Evolutionary conservation across 768 basidiomycete genomes (phyloP).

Genomic region (Lactarius trivialis): DNA sequence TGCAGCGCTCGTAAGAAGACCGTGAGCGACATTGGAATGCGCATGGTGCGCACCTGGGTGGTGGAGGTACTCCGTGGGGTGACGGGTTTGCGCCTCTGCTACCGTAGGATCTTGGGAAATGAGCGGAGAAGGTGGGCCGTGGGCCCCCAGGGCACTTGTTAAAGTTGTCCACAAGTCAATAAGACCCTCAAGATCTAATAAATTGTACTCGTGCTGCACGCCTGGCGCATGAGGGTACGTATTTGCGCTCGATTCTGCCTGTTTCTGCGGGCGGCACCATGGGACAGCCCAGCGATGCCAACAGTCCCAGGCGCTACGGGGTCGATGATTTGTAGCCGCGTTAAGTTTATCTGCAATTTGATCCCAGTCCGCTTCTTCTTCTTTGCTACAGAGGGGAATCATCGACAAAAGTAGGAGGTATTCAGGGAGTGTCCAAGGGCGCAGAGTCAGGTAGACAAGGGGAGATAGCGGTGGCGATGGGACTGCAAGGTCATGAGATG

Average conservation of each 20-base stretch:
- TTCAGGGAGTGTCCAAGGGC: slow-evolving; percentile 21
- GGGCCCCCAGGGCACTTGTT: neutral
- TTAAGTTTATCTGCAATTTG: slow-evolving; percentile 15
- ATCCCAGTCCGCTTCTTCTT: slow-evolving; percentile 15
- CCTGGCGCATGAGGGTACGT: slow-evolving; percentile 21
- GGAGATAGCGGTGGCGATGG: slow-evolving; percentile 19
- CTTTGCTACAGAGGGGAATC: neutral
- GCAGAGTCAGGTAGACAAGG: slow-evolving; percentile 11
- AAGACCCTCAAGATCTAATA: slow-evolving; percentile 12
- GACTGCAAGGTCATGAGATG: neutral
- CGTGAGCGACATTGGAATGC: neutral
- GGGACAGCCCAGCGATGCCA: slow-evolving; percentile 24
- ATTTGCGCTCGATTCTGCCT: neutral
- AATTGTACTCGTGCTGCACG: slow-evolving; percentile 20
- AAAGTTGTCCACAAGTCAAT: slow-evolving; percentile 17
- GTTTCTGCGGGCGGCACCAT: slow-evolving; percentile 10
- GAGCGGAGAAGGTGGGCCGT: neutral
- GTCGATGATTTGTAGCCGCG: neutral
- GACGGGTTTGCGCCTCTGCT: neutral
- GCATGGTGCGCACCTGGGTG: slow-evolving; percentile 21
- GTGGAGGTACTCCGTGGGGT: slow-evolving; percentile 3
- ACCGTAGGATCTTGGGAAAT: neutral
- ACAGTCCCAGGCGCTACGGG: slow-evolving; percentile 22
- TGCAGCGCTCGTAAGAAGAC: slow-evolving; percentile 5
- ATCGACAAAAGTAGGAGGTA: slow-evolving; percentile 19